Percentiles rank a stretch among this genome's conserved stretches.
phyloP scores from a whole-genome alignment of 1,139 yeast genomes.

The Hyphopichia wangnamkhiaoensis region DNA sequence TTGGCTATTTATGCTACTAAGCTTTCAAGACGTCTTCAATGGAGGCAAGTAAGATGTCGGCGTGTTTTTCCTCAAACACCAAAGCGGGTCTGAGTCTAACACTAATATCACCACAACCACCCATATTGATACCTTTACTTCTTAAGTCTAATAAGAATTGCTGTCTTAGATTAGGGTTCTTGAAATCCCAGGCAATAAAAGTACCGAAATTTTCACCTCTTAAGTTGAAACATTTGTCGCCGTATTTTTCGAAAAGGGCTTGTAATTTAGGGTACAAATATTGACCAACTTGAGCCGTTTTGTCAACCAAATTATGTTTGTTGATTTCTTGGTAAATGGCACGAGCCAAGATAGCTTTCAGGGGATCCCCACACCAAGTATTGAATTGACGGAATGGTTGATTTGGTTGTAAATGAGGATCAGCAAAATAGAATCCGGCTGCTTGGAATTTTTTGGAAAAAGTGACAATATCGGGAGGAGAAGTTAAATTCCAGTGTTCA shows the following conservation, averaged over 20 bases:
- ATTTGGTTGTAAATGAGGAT: conserved; percentile 61
- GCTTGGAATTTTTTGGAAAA: conserved; percentile 79
- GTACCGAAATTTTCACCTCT: conserved; percentile 73
- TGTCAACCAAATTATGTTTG: conserved; percentile 50
- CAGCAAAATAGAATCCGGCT: conserved; percentile 74
- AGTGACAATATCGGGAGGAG: conserved; percentile 72
- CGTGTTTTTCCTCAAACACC: conserved; percentile 67
- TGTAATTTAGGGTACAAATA: conserved; percentile 54
- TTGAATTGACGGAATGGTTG: conserved; percentile 74
- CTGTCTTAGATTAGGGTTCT: conserved; percentile 49
- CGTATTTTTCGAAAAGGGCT: conserved; percentile 43
- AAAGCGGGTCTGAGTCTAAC: conserved; percentile 73
- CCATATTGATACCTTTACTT: conserved; percentile 63
- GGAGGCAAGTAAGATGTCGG: conserved; percentile 55
- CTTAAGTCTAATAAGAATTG: conserved; percentile 50
- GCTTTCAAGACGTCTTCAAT: conserved; percentile 33
- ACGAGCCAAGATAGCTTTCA: conserved; percentile 63
- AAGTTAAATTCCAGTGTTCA: conserved; percentile 64
- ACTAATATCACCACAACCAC: conserved; percentile 69
- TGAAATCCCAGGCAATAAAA: conserved; percentile 74
- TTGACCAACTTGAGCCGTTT: conserved; percentile 58
- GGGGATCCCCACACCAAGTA: conserved; percentile 86
- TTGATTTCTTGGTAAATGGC: conserved; percentile 61
- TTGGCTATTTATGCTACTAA: not conserved
- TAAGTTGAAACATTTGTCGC: conserved; percentile 48